phyloP scores from a whole-genome alignment of 1,284 basidiomycete species.

The Cryptococcus maquisensis region DNA sequence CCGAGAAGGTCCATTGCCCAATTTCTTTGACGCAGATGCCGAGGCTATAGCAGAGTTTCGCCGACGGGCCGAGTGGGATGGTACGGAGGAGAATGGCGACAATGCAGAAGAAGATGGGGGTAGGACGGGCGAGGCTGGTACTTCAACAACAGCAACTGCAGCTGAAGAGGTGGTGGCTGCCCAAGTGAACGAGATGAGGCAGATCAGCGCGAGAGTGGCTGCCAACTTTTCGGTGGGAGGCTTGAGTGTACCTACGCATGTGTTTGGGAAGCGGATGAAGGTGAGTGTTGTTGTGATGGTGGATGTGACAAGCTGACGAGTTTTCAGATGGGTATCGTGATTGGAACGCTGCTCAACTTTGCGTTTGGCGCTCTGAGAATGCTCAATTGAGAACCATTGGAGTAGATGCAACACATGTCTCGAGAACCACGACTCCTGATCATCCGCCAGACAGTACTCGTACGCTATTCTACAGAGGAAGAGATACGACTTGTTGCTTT shows the following conservation, averaged over 20 bases:
- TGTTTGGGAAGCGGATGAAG: slow-evolving; percentile 43
- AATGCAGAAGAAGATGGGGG: not conserved
- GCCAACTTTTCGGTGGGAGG: slow-evolving; percentile 25
- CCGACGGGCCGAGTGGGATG: slow-evolving; percentile 1
- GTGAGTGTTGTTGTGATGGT: slow-evolving; percentile 23
- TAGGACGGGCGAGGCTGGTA: not conserved
- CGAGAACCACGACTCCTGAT: too few relatives aligned
- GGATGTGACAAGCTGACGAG: too few relatives aligned
- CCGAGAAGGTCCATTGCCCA: slow-evolving; percentile 53
- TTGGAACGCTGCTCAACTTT: slow-evolving; percentile 41
- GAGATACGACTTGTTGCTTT: too few relatives aligned
- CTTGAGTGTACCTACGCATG: slow-evolving; percentile 29
- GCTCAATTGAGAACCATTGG: slow-evolving; percentile 23
- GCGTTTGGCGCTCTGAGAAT: slow-evolving; percentile 40
- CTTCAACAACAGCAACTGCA: not conserved
- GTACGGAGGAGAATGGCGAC: not conserved
- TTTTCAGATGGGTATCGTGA: slow-evolving; percentile 40
- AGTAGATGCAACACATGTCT: too few relatives aligned
- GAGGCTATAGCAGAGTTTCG: slow-evolving; percentile 23
- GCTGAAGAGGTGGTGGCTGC: not conserved
- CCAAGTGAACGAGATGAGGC: not conserved
- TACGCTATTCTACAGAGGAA: too few relatives aligned
- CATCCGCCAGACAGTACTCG: too few relatives aligned
- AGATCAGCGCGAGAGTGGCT: slow-evolving; percentile 19
- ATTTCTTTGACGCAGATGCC: slow-evolving; percentile 47